Percentiles rank a stretch among this genome's conserved stretches.
Conservation (phyloP, 257 asterid genomes). For the Solanum boliviense region DNA sequence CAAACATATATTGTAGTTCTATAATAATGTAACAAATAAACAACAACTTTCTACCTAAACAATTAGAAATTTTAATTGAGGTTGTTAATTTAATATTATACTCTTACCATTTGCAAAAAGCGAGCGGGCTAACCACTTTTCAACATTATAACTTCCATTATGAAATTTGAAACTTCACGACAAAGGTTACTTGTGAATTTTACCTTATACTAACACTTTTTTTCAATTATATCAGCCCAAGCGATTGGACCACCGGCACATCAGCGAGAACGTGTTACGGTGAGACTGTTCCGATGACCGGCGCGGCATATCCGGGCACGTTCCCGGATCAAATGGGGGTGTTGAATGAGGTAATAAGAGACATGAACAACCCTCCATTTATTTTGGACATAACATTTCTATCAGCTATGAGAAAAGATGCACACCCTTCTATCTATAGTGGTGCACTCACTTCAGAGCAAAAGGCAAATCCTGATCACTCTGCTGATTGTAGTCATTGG, state of each 20-base stretch:
- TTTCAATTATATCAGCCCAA: slow-evolving; percentile 38
- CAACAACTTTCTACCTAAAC: neutral
- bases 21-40: neutral
- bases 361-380: slow-evolving; percentile 67
- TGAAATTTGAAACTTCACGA: neutral
- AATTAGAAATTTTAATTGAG: neutral
- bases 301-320: slow-evolving; percentile 35
- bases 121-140: neutral
- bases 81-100: neutral
- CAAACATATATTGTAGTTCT: too few species aligned
- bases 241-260: slow-evolving; percentile 68
- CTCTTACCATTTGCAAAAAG: too few species aligned
- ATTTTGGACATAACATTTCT: slow-evolving; percentile 76
- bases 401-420: slow-evolving; percentile 88
- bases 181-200: neutral
- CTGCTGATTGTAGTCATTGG: slow-evolving; percentile 97
- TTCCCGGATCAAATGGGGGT: slow-evolving; percentile 66
- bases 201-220: neutral
- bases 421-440: slow-evolving; percentile 90
- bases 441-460: slow-evolving; percentile 62
- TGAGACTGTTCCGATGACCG: slow-evolving; percentile 56
- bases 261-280: slow-evolving; percentile 70
- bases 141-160: too few species aligned
- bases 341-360: slow-evolving; percentile 33
- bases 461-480: slow-evolving; percentile 78